Percentiles rank a stretch among this genome's conserved stretches.
Conservation (phyloP, 139 green algal species). For the Asterochloris sp. region DNA sequence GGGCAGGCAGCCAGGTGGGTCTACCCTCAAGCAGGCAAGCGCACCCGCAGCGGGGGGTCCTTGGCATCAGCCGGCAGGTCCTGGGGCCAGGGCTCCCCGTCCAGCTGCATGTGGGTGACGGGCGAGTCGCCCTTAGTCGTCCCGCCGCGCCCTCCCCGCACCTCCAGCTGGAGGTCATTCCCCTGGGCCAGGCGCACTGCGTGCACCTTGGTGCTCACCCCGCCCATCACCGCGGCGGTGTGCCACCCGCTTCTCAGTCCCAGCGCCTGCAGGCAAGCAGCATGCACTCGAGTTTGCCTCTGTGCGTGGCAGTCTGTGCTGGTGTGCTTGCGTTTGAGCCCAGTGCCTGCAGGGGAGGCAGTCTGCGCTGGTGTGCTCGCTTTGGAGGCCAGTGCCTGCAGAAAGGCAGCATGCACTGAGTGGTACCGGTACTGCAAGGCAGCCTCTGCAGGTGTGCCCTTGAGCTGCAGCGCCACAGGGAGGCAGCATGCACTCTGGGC, state of each 20-base stretch:
- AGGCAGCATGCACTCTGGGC: too few relatives aligned
- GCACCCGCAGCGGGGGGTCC: constrained; percentile 27
- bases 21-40: too few relatives aligned
- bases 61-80: constrained; percentile 44
- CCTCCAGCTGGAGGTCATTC: constrained; percentile 46
- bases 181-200: constrained; percentile 70
- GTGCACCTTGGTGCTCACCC: constrained; percentile 49
- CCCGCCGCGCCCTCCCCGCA: constrained; percentile 29
- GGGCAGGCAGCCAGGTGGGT: too few relatives aligned
- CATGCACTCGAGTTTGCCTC: neutral
- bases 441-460: neutral
- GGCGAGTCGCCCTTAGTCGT: neutral
- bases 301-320: neutral
- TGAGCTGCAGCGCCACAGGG: neutral
- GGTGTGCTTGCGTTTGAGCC: neutral
- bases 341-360: neutral
- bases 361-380: neutral
- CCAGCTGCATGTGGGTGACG: constrained; percentile 70
- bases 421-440: neutral
- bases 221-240: constrained; percentile 65
- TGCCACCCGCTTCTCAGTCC: constrained; percentile 72
- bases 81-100: constrained; percentile 86
- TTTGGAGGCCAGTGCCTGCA: constrained; percentile 1
- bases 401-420: neutral
- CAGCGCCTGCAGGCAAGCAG: constrained; percentile 50